phyloP scores from a whole-genome alignment of 352 stramenopile species.

The Phytophthora kernoviae region DNA sequence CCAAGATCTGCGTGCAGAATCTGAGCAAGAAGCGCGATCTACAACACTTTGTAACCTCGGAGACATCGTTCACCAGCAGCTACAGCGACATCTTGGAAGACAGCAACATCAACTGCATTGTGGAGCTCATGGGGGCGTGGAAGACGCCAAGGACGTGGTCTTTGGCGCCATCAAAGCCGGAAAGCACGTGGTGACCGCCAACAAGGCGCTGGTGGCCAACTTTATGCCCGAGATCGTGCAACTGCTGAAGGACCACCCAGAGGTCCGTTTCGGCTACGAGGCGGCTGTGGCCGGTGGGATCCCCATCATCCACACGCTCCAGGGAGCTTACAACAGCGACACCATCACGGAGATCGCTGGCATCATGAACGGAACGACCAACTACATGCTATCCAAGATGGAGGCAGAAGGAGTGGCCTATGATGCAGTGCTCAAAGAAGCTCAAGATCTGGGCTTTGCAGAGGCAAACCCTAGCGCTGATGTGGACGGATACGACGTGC shows the following conservation, averaged over 20 bases:
- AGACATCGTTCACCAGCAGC: constrained; percentile 64
- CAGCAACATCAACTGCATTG: constrained; percentile 93
- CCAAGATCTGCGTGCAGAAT: constrained; percentile 90
- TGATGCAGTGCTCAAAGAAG: constrained; percentile 92
- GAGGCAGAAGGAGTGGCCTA: constrained; percentile 93
- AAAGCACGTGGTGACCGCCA: constrained; percentile 97
- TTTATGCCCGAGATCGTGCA: constrained; percentile 92
- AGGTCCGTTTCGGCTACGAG: constrained; percentile 94
- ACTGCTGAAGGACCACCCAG: constrained; percentile 76
- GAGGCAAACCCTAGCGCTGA: constrained; percentile 96
- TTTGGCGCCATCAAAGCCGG: constrained; percentile 87
- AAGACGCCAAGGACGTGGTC: constrained; percentile 94
- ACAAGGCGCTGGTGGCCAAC: constrained; percentile 96
- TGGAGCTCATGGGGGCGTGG: constrained; percentile 97
- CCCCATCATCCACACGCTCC: constrained; percentile 96
- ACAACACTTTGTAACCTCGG: constrained; percentile 49
- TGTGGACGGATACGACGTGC: constrained; percentile 96
- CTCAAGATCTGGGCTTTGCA: constrained; percentile 92
- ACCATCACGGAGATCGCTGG: constrained; percentile 93
- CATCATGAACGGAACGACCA: constrained; percentile 98
- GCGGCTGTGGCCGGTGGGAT: constrained; percentile 96
- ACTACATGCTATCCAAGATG: constrained; percentile 99
- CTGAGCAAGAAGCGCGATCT: constrained; percentile 74
- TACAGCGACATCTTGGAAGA: constrained; percentile 92
- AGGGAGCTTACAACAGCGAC: constrained; percentile 93